These are phyloP conservation scores for Protomyces inundatus DNA, from an alignment of 1,139 yeast genomes.

Conservation along the genomic window DNA sequence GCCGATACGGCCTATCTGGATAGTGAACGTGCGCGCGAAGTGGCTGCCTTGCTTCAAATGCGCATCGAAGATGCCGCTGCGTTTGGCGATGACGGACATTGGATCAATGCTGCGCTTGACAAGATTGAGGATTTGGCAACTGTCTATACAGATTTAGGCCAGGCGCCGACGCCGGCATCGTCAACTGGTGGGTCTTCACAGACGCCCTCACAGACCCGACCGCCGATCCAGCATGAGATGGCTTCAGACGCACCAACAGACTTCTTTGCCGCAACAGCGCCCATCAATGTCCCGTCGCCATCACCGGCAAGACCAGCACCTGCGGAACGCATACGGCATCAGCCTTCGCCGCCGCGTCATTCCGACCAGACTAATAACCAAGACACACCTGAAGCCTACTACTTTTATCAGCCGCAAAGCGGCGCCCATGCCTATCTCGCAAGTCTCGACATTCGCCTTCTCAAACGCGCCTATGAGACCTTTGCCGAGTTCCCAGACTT, in stretches of 20 bases:
- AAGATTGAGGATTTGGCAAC: slow-evolving; percentile 26
- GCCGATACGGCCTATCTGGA: slow-evolving; percentile 55
- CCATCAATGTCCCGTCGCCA: not conserved
- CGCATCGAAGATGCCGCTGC: slow-evolving; percentile 53
- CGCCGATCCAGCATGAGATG: not conserved
- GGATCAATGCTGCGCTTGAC: slow-evolving; percentile 52
- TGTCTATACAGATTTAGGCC: slow-evolving; percentile 27
- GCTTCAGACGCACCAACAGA: not conserved
- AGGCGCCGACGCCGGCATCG: slow-evolving; percentile 20
- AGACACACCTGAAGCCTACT: slow-evolving; percentile 41
- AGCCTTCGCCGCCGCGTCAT: not conserved
- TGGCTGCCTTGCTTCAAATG: slow-evolving; percentile 46
- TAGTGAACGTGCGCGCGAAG: slow-evolving; percentile 55
- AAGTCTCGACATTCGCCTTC: slow-evolving; percentile 69
- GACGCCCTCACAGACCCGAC: not conserved
- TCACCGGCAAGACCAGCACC: not conserved
- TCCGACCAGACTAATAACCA: not conserved
- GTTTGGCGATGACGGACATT: slow-evolving; percentile 57
- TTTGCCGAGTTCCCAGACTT: slow-evolving; percentile 65
- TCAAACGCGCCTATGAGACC: slow-evolving; percentile 57
- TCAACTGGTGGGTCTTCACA: not conserved
- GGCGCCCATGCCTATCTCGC: slow-evolving; percentile 64
- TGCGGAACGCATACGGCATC: not conserved
- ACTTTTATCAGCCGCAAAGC: slow-evolving; percentile 69
- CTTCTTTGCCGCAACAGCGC: not conserved